Evolutionary conservation across 352 stramenopile species (phyloP).

Genomic region (Thalassiosira ordinaria): DNA sequence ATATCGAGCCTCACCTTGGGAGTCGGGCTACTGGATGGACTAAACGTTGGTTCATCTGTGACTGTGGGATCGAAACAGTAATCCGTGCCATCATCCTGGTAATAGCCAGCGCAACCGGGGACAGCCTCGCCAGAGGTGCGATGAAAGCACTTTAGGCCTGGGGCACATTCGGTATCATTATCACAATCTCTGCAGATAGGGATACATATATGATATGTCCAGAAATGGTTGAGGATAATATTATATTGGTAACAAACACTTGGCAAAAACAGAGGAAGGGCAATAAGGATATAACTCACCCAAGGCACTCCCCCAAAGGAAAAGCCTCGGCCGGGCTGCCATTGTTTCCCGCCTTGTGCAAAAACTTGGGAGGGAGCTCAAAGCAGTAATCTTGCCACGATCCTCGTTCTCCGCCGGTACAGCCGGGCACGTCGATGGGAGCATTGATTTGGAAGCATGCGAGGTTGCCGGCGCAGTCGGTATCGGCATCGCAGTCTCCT

Average conservation of each 20-base stretch:
- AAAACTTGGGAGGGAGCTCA: no score
- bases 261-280: no score
- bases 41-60: background rate
- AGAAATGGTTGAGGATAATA: no score
- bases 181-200: no score
- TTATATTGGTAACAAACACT: no score
- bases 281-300: no score
- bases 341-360: no score
- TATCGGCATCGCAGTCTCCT: constrained; percentile 34
- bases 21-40: background rate
- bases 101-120: background rate
- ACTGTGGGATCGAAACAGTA: constrained; percentile 1
- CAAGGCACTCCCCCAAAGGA: no score
- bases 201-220: no score
- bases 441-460: constrained; percentile 7
- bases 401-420: background rate
- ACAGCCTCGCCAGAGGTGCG: background rate
- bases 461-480: constrained; percentile 5
- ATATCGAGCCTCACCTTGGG: no score
- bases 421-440: constrained; percentile 1
- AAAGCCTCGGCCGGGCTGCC: no score
- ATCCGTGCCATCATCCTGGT: background rate
- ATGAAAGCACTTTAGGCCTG: background rate
- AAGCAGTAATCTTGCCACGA: constrained; percentile 5
- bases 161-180: constrained; percentile 39